Percentiles rank a stretch among this genome's conserved stretches.
These are phyloP conservation scores for Heterobasidion occidentale DNA, from an alignment of 1,284 basidiomycete genomes.

Conservation along the genomic window DNA sequence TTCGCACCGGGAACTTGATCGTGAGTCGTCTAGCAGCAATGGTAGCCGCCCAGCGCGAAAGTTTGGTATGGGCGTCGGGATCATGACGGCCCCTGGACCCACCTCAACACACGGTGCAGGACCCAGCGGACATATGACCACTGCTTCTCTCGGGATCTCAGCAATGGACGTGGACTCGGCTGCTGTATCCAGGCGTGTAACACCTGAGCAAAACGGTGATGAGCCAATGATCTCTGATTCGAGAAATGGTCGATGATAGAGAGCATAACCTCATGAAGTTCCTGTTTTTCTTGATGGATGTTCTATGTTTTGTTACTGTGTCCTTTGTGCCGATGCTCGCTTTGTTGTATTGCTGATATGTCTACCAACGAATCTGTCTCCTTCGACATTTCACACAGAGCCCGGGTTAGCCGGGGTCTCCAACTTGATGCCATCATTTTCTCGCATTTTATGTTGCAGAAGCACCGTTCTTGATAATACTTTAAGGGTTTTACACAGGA, in stretches of 20 bases:
- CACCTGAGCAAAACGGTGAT: slow-evolving; percentile 6
- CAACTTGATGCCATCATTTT: too few species aligned
- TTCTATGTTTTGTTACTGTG: not conserved
- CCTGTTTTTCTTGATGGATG: not conserved
- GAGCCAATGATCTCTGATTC: slow-evolving; percentile 11
- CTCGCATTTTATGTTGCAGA: too few species aligned
- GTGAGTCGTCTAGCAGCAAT: slow-evolving; percentile 22
- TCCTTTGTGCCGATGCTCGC: too few species aligned
- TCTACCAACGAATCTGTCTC: too few species aligned
- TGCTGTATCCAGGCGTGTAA: slow-evolving; percentile 1
- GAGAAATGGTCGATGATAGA: slow-evolving; percentile 9
- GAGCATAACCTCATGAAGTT: not conserved
- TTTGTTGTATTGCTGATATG: too few species aligned
- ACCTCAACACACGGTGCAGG: slow-evolving; percentile 60
- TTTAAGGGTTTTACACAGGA: too few species aligned
- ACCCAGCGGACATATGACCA: slow-evolving; percentile 60
- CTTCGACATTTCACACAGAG: too few species aligned
- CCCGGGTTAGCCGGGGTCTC: too few species aligned
- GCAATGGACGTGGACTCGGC: slow-evolving; percentile 24
- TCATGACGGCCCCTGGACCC: slow-evolving; percentile 50
- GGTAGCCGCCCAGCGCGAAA: slow-evolving; percentile 38
- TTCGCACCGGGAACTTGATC: slow-evolving; percentile 37
- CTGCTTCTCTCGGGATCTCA: slow-evolving; percentile 21
- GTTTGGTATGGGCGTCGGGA: slow-evolving; percentile 62
- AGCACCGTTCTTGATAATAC: too few species aligned